phyloP scores from a whole-genome alignment of 257 asterid species.

The Gardenia jasminoides region DNA sequence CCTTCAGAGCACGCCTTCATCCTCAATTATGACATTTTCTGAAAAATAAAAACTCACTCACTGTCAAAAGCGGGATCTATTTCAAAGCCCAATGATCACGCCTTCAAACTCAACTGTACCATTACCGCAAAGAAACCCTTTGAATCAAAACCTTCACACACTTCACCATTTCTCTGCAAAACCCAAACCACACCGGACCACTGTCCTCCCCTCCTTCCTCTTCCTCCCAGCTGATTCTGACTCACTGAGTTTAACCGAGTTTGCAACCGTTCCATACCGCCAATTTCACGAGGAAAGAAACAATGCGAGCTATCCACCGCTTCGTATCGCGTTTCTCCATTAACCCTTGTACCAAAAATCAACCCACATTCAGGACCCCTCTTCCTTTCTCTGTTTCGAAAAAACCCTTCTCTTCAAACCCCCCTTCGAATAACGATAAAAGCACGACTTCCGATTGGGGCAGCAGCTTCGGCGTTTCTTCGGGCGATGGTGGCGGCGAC shows the following conservation, averaged over 20 bases:
- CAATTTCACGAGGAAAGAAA: background rate
- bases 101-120: too few relatives aligned
- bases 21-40: too few relatives aligned
- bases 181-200: background rate
- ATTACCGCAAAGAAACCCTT: too few relatives aligned
- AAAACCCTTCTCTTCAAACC: conserved; percentile 43
- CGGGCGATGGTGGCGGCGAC: conserved; percentile 29
- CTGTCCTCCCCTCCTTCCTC: background rate
- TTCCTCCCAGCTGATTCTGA: background rate
- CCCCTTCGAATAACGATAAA: background rate
- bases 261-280: background rate
- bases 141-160: background rate
- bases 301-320: conserved; percentile 60
- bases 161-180: background rate
- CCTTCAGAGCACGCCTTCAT: too few relatives aligned
- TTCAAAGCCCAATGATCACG: too few relatives aligned
- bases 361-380: conserved; percentile 17
- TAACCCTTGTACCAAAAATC: conserved; percentile 7
- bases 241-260: background rate
- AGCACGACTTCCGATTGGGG: conserved; percentile 38
- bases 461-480: conserved; percentile 44
- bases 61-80: too few relatives aligned
- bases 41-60: too few relatives aligned
- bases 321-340: conserved; percentile 37
- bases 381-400: conserved; percentile 9